Base-by-base conservation (phyloP, 139 green algal genomes). In the Protoeuglena noctilucae region DNA sequence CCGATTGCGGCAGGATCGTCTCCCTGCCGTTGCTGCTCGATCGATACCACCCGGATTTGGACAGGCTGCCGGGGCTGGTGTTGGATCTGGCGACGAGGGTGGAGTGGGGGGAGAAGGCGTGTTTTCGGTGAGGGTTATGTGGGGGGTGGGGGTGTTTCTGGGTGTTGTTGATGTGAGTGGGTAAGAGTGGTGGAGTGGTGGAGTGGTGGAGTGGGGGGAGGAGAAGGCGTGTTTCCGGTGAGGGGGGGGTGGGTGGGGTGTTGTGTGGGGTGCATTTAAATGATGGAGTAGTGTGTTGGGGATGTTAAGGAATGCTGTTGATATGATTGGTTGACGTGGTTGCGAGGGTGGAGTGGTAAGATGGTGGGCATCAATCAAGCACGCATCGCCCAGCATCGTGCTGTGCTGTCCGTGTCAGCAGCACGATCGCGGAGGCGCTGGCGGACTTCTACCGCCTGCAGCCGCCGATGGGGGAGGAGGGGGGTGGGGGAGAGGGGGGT, bases 141-240 rank as follows among this genome's bases (percentile, higher is more conserved):
- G 51, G 1, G 51, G 28, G 0, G 39, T 91, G 17, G 75, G 79
- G 4, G 3, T 47, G 56, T 70, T 69, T 30, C 5, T 4, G 1
- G 6, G 19, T 5, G 26, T 4, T 19, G 12, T 30, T 31, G 6
- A 48, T 6, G 29, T 12, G 4, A 3, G 12, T 31, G 28, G n/a
- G n/a, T n/a, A n/a, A n/a, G n/a, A n/a, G n/a, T n/a, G n/a, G 46
- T 12, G 27, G 25, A 14, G 46, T 22, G 14, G 46, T n/a, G n/a
- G n/a, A n/a, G n/a, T n/a, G n/a, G 76, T 93, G 28, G 71, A 84
- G 16, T 93, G 83, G 83, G 56, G 72, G 1, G 27, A 60, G 0
- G 77, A 89, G 64, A 45, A 57, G 53, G 62, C 48, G 1, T 80
- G 76, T 52, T 83, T 84, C 48, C 28, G 28, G 49, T 23, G n/a